Base-by-base conservation (phyloP, 352 stramenopile genomes). In the Globisporangium echinulatum region DNA sequence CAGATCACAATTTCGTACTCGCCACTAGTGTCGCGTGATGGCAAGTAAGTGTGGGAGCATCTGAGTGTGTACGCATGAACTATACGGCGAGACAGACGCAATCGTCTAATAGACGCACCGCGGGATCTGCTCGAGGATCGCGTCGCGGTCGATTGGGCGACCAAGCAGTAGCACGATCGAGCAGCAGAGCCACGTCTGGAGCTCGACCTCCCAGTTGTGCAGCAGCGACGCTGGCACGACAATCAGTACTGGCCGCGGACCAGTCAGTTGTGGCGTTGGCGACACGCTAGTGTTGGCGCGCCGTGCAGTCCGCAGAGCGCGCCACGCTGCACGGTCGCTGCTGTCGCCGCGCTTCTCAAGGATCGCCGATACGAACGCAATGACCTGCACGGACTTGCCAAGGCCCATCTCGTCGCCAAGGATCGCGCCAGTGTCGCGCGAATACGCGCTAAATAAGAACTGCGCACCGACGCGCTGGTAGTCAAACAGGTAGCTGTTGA, bases 391-490 rank as follows among this genome's bases (percentile, higher is more conserved):
- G 7, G 94, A 97, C 66, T 97, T 97, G 7, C 90, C 90, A 0
- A 98, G 75, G 4, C 88, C 97, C 96, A 99, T 99, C 65, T 99
- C 97, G 66, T 99, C 98, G 15, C 97, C 97, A 10, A 99, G 75
- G 66, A 99, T 98, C 53, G 88, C 76, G 4, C 82, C 78, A 42
- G 74, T 79, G 62, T 72, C 65, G 14, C 64, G 64, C 10, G 58
- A 42, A 47, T 88, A 88, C 6, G 79, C 79, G 9, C 75, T 59
- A 19, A 77, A 85, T n/a, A 93, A 52, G 62, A 89, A 93, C 17
- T 80, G 61, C 13, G 73, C 79, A 4, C 84, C 84, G 56, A 79
- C 78, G 25, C 84, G 76, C 49, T 93, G 84, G 51, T 93, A 93
- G 38, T 86, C 72, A 47, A 88, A 85, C 3, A 93, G 66, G 14